These are phyloP conservation scores for Melanomma pulvis-pyrius DNA, from an alignment of 495 filamentous ascomycete genomes.

Conservation along the genomic window DNA sequence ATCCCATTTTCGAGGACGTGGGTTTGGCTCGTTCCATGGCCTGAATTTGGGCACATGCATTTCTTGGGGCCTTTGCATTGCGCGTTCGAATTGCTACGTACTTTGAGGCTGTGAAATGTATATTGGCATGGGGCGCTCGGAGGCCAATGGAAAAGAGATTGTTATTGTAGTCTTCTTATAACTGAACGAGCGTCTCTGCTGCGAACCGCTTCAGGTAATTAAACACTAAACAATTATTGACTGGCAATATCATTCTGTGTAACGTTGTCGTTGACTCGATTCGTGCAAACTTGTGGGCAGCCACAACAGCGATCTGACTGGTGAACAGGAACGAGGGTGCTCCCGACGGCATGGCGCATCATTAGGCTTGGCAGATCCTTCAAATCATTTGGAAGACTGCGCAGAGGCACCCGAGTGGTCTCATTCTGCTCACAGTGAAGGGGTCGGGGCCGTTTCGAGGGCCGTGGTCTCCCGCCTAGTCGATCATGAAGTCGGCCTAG, in stretches of 20 bases:
- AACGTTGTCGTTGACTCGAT: constrained; percentile 1
- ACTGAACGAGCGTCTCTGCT: background rate
- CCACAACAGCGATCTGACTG: constrained; percentile 3
- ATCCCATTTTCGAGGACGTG: no score
- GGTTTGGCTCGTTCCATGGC: no score
- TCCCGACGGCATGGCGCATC: constrained; percentile 15
- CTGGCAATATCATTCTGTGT: background rate
- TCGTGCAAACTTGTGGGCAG: background rate
- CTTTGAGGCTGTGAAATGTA: no score
- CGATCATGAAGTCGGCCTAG: background rate
- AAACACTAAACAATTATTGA: no score
- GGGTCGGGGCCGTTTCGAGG: background rate
- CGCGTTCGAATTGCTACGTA: no score
- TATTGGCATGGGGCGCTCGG: no score
- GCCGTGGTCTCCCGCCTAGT: background rate
- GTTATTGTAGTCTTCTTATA: background rate
- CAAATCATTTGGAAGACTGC: constrained; percentile 12
- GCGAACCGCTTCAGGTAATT: no score
- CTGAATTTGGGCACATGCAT: no score
- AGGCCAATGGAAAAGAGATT: no score
- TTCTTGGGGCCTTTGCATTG: no score
- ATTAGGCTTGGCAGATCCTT: constrained; percentile 20
- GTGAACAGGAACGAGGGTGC: background rate
- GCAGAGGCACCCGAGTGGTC: constrained; percentile 7
- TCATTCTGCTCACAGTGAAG: background rate